Evolutionary conservation across 2,329 filamentous ascomycete species (phyloP), one percentile per base, ranked within the genome.

Genomic region (Penicillium griseofulvum): DNA sequence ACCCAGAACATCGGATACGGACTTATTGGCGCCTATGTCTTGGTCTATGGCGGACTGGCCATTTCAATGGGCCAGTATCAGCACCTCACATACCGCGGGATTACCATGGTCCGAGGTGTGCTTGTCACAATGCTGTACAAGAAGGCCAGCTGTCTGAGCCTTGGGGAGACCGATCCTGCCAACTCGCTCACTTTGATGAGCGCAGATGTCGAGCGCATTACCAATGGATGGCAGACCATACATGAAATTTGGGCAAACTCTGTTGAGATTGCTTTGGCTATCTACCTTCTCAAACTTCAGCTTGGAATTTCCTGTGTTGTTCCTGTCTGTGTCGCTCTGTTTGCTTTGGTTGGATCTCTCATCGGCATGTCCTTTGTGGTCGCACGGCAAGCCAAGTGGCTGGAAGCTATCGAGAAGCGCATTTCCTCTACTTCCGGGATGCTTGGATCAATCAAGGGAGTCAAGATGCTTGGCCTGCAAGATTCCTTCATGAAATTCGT

Each of bases 111-210:
- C 9, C 68, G 78, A 34, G 75, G 75, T 10, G 72, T 68, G 0
- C 61, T 80, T 8, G 68, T 79, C n/a, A 76, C 79, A 0, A 68
- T 83, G 59, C 76, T 85, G 2, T 84, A 80, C 60, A 73, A 75
- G n/a, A 76, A 75, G 54, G 69, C 74, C 8, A 71, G 64, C 12
- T 64, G 66, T 10, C 49, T 75, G 1, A 67, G 65, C 41, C 57
- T 69, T 7, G 68, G 65, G 49, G 69, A 72, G 50, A 67, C 68
- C 11, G 72, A 75, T 33, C 68, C 71, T 1, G 68, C 69, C 24
- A 67, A 71, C 22, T 73, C 76, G 2, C 59, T 79, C 14, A 78
- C 75, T 4, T 58, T 78, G 14, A 78, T 79, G 76, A 77, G 74
- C 49, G 73, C 77, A 1, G 77, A 79, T 59, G 69, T 78, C 11